Base-by-base conservation (phyloP, 345 rosid genomes). In the Camelina neglecta region DNA sequence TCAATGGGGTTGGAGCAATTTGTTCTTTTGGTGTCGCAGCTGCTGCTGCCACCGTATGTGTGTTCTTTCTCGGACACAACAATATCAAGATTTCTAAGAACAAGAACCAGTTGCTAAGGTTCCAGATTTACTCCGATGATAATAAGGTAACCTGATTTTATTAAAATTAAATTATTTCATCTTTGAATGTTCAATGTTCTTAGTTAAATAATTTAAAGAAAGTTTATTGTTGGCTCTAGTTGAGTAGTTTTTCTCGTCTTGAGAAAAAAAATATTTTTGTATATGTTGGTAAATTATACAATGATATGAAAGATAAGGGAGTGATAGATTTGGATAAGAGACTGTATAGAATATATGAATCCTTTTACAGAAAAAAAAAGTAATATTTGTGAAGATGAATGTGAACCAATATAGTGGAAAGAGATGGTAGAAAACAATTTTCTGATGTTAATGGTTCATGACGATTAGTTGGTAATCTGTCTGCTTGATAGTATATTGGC, bases 21-120 rank as follows among this genome's bases (percentile, higher is more conserved):
- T 95, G 98, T 64, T 88, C 98, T 2, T 90, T 95, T 18, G 98
- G 98, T n/a, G 83, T 87, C 71, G 97, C 99, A 51, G 97, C 97
- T 16, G 97, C 93, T 49, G 96, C 97, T 47, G 97, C 96, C 42
- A 88, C 97, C n/a, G 64, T 90, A 7, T 89, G 91, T 61, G 80
- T 89, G 66, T 60, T 92, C 79, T 69, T 92, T 33, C 42, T 90
- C 18, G 92, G 96, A 7, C 84, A 80, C 78, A 92, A 75, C 56
- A 90, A 87, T 13, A 63, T 76, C 76, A 77, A 77, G 65, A 36
- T 58, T 8, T 65, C 39, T 71, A 85, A 79, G 50, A 79, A 73
- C 83, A 86, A 79, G 71, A 77, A 86, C 57, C 86, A 82, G 69
- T 81, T 83, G 31, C 82, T 84, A 24, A 76, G 88, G 31, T 84